phyloP scores from a whole-genome alignment of 1,139 yeast genomes.

The Torulaspora pretoriensis region DNA sequence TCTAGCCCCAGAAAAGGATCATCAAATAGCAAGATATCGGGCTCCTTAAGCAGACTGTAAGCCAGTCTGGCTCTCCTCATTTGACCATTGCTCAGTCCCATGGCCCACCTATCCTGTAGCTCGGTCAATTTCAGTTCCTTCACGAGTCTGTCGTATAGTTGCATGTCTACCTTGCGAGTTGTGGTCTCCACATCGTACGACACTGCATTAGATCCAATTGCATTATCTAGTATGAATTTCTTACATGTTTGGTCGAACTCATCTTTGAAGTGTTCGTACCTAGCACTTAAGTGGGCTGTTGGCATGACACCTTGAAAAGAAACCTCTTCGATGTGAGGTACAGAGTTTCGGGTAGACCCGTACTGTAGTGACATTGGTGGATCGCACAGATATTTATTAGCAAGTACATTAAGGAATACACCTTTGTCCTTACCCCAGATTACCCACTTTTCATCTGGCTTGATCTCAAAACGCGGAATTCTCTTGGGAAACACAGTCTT shows the following conservation, averaged over 20 bases:
- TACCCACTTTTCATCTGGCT: slow-evolving; percentile 33
- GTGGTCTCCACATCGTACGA: slow-evolving; percentile 29
- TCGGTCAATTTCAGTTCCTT: slow-evolving; percentile 52
- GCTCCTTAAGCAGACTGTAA: slow-evolving; percentile 59
- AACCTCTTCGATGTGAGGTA: slow-evolving; percentile 39
- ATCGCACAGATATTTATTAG: slow-evolving; percentile 28
- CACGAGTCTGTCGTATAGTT: slow-evolving; percentile 43
- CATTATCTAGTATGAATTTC: slow-evolving; percentile 47
- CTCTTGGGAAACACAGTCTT: slow-evolving; percentile 28
- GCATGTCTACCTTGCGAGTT: slow-evolving; percentile 33
- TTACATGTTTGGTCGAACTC: slow-evolving; percentile 75
- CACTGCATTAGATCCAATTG: slow-evolving; percentile 31
- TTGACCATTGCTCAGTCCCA: slow-evolving; percentile 90
- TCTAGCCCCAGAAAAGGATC: slow-evolving; percentile 93
- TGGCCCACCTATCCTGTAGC: slow-evolving; percentile 68
- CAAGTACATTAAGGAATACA: slow-evolving; percentile 27
- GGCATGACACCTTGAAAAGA: slow-evolving; percentile 63
- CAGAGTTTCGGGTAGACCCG: slow-evolving; percentile 11
- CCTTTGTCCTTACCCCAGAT: slow-evolving; percentile 34
- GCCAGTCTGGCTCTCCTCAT: slow-evolving; percentile 87
- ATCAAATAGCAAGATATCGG: slow-evolving; percentile 67
- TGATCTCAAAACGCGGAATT: slow-evolving; percentile 31
- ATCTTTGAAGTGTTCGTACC: slow-evolving; percentile 84
- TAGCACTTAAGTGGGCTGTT: slow-evolving; percentile 78
- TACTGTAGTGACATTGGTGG: slow-evolving; percentile 29